A percentile compares a stretch with the other conserved stretches of the same genome.
Evolutionary conservation across 1,284 basidiomycete species (phyloP).

Genomic region (Mycena sp.): DNA sequence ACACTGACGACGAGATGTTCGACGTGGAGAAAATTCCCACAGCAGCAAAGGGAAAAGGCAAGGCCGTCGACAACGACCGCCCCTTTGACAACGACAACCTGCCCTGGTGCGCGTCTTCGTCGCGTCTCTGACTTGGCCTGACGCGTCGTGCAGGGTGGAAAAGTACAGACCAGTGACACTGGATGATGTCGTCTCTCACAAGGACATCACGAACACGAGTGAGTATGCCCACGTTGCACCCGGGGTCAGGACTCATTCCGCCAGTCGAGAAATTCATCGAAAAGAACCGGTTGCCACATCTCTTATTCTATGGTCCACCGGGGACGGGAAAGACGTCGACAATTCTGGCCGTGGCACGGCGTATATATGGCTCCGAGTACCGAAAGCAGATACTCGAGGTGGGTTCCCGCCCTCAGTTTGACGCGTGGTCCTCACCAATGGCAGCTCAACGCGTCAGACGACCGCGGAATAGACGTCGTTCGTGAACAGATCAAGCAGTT

Average conservation of each 20-base stretch:
- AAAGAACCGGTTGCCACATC: conserved; percentile 93
- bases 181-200: conserved; percentile 94
- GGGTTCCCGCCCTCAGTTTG: conserved; percentile 32
- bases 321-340: conserved; percentile 99
- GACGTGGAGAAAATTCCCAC: conserved; percentile 54
- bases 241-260: conserved; percentile 6
- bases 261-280: conserved; percentile 97
- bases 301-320: conserved; percentile 98
- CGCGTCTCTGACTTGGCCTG: conserved; percentile 5
- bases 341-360: conserved; percentile 94
- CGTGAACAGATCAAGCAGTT: conserved; percentile 99
- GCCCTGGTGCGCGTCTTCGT: conserved; percentile 66
- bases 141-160: conserved; percentile 80
- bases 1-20: conserved; percentile 63
- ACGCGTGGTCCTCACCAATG: conserved; percentile 9
- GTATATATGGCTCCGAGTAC: conserved; percentile 88
- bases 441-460: conserved; percentile 96
- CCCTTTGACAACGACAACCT: conserved; percentile 67
- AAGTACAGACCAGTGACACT: conserved; percentile 92
- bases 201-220: conserved; percentile 95
- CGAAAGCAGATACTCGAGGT: conserved; percentile 96
- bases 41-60: conserved; percentile 74
- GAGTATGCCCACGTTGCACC: conserved; percentile 37
- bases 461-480: conserved; percentile 98
- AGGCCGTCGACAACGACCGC: conserved; percentile 55